Evolutionary conservation across 2,329 filamentous ascomycete genomes (phyloP), one percentile per base, ranked within the genome.

Genomic region (Fusarium musae): DNA sequence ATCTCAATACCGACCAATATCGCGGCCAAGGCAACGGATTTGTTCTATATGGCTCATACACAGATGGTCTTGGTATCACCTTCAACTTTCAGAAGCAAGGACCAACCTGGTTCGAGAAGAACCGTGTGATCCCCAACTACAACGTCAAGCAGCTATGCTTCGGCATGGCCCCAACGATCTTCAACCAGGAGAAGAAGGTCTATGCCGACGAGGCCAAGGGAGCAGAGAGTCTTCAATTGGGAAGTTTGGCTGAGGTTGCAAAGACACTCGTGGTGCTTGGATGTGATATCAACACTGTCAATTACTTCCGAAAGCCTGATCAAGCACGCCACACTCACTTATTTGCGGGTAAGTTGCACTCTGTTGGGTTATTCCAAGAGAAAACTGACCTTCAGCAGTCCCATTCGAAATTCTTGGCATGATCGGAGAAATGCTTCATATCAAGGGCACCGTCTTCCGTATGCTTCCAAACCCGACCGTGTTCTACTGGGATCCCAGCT

Each of bases 401-500:
- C 63, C 71, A 1, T 76, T 75, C 8, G 74, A 76, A 37, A 75
- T 85, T 2, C 78, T 85, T 3, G 83, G 82, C 2, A 85, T 85
- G 83, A 70, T 84, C 5, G 82, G 80, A 2, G 75, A 78, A 10
- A 78, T 80, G 2, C 59, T 84, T 21, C 80, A 83, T 5, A 77
- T 84, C 2, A 78, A 79, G 3, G 79, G 81, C 7, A 82, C 79
- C 9, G 79, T 76, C 28, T 85, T 84, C 63, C 80, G 80, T 34
- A 82, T 83, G 78, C 76, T 85, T 3, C 84, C 84, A 1, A 85
- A 85, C 61, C 84, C 84, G 1, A 82, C 75, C 1, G 49, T 70
- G 1, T 76, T 67, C 40, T 68, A 74, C 49, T 77, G 75, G 75
- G 71, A 77, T 5, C 63, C 66, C 3, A 70, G 42, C 9, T 60